Conservation (phyloP, 2,329 filamentous ascomycete genomes). For the Verticillium albo-atrum region DNA sequence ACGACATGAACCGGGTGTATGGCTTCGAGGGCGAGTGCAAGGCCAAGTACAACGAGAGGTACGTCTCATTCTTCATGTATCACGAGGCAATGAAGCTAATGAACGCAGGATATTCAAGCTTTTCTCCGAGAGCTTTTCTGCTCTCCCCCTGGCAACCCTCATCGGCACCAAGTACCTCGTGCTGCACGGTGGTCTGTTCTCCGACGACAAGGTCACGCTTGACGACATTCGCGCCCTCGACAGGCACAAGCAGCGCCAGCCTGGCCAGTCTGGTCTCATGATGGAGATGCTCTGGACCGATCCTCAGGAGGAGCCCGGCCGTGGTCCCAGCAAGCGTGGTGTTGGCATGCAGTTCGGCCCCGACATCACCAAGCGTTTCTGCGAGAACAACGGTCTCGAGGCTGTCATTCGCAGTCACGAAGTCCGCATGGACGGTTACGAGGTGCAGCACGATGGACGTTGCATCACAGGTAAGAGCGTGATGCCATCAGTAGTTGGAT, state of each 20-base stretch:
- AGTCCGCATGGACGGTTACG: slow-evolving; percentile 98
- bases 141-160: slow-evolving; percentile 84
- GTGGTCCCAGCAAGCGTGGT: slow-evolving; percentile 92
- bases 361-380: slow-evolving; percentile 94
- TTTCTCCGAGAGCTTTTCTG: slow-evolving; percentile 97
- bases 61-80: slow-evolving; percentile 9
- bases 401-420: slow-evolving; percentile 97
- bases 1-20: slow-evolving; percentile 98
- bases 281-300: slow-evolving; percentile 99
- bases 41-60: slow-evolving; percentile 90
- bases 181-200: slow-evolving; percentile 92
- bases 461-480: slow-evolving; percentile 76
- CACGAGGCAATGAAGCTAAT: slow-evolving; percentile 3
- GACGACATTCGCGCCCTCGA: slow-evolving; percentile 94
- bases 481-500: not conserved
- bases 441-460: slow-evolving; percentile 90
- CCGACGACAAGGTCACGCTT: slow-evolving; percentile 84
- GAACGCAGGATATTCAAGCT: slow-evolving; percentile 74
- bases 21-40: slow-evolving; percentile 98
- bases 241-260: slow-evolving; percentile 84
- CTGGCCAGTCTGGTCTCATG: slow-evolving; percentile 92
- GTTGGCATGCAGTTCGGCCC: slow-evolving; percentile 96
- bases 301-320: slow-evolving; percentile 78
- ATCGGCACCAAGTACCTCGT: slow-evolving; percentile 89
- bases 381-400: slow-evolving; percentile 89